Percentiles rank a stretch among this genome's conserved stretches.
Evolutionary conservation across 441 rosid species (phyloP).

Genomic region (Lepidium campestre): DNA sequence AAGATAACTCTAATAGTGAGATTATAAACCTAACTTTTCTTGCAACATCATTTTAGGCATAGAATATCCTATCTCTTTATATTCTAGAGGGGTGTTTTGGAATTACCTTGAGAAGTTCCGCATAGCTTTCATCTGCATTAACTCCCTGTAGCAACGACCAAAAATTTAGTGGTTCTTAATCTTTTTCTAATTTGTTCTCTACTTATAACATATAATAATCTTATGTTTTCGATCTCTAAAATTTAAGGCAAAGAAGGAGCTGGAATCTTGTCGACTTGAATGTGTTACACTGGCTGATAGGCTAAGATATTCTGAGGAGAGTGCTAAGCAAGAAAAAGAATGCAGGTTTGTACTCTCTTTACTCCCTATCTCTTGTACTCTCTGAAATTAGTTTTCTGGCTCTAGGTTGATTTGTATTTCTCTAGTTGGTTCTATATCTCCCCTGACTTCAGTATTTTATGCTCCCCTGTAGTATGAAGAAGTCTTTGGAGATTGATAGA

Average conservation of each 20-base stretch:
- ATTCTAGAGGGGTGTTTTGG: neutral
- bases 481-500: slow-evolving; percentile 50
- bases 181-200: slow-evolving; percentile 4
- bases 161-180: neutral
- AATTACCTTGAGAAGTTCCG: slow-evolving; percentile 1
- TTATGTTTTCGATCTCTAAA: no score
- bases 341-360: slow-evolving; percentile 46
- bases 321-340: slow-evolving; percentile 38
- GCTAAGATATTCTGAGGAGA: slow-evolving; percentile 40
- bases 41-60: slow-evolving; percentile 1
- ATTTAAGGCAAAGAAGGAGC: slow-evolving; percentile 49
- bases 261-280: slow-evolving; percentile 52
- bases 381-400: neutral
- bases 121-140: slow-evolving; percentile 5
- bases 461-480: slow-evolving; percentile 42
- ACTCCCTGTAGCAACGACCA: neutral
- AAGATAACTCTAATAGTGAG: neutral
- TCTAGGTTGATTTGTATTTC: neutral
- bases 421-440: neutral
- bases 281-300: slow-evolving; percentile 46
- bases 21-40: neutral
- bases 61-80: slow-evolving; percentile 4
- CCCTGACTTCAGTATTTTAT: neutral
- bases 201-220: neutral
- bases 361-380: neutral